phyloP scores from a whole-genome alignment of 371 early-diverging fungal species.

The Mucor ambiguus region DNA sequence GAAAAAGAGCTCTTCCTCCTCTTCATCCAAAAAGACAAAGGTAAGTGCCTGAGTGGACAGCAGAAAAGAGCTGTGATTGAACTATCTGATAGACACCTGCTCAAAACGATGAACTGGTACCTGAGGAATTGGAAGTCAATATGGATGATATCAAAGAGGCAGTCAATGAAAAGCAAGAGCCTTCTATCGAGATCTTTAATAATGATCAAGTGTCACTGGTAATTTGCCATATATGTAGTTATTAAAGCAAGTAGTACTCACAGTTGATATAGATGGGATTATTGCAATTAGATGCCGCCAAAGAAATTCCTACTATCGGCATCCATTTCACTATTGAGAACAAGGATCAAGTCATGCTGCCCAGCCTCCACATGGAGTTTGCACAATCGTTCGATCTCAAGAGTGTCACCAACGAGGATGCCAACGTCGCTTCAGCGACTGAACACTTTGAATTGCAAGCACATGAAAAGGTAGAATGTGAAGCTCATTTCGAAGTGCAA shows the following conservation, averaged over 20 bases:
- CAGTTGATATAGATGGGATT: conserved; percentile 8
- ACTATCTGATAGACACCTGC: not conserved
- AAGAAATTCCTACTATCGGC: conserved; percentile 9
- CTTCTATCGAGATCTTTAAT: conserved; percentile 14
- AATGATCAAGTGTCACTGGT: conserved; percentile 36
- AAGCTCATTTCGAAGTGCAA: conserved; percentile 34
- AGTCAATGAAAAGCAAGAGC: conserved; percentile 19
- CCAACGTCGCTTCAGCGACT: conserved; percentile 33
- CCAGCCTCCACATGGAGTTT: conserved; percentile 35
- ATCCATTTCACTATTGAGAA: conserved; percentile 27
- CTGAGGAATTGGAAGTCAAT: conserved; percentile 17
- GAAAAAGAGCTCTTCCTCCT: conserved; percentile 12
- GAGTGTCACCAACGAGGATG: conserved; percentile 13
- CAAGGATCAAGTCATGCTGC: conserved; percentile 29
- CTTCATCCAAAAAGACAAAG: conserved; percentile 13
- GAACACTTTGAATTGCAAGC: conserved; percentile 41
- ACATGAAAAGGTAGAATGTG: conserved; percentile 33
- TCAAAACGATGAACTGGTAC: conserved; percentile 18
- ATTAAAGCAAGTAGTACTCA: not conserved
- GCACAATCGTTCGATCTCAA: conserved; percentile 44
- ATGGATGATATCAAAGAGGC: conserved; percentile 23
- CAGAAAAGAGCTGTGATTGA: not conserved
- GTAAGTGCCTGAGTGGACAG: not conserved
- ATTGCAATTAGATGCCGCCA: conserved; percentile 9
- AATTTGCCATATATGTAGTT: not conserved